A percentile compares a stretch with the other conserved stretches of the same genome.
Conservation (phyloP, 2,329 filamentous ascomycete species). For the Dactylonectria estremocensis region DNA sequence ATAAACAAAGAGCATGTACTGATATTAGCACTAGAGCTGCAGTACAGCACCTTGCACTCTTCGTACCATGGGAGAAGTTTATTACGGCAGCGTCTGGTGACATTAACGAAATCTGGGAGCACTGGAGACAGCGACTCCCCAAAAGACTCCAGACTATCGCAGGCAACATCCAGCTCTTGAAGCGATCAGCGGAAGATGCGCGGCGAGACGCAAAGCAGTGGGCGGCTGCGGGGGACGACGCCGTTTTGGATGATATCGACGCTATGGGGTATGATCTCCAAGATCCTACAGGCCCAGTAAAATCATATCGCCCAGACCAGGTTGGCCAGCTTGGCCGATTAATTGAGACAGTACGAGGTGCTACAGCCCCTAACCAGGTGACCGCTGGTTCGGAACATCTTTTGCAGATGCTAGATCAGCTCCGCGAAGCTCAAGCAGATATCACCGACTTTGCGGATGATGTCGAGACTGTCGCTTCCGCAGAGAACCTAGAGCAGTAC, state of each 20-base stretch:
- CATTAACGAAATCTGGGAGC: background rate
- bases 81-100: too few relatives aligned
- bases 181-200: slow-evolving; percentile 17
- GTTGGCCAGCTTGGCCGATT: background rate
- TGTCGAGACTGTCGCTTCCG: too few relatives aligned
- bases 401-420: background rate
- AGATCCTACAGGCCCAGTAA: background rate
- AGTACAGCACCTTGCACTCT: too few relatives aligned
- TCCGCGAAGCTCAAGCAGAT: background rate
- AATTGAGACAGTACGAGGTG: background rate
- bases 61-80: too few relatives aligned
- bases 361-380: background rate
- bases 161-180: slow-evolving; percentile 16
- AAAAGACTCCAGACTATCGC: slow-evolving; percentile 1
- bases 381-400: background rate
- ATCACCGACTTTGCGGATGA: too few relatives aligned
- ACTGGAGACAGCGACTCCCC: background rate
- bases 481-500: background rate
- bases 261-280: background rate
- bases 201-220: slow-evolving; percentile 1
- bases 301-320: background rate
- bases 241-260: background rate
- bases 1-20: too few relatives aligned
- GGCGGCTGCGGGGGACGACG: background rate
- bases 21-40: too few relatives aligned